A percentile compares a stretch with the other conserved stretches of the same genome.
Evolutionary conservation across 148 eudicot species (phyloP).

Genomic region (Rhododendron ovatum): DNA sequence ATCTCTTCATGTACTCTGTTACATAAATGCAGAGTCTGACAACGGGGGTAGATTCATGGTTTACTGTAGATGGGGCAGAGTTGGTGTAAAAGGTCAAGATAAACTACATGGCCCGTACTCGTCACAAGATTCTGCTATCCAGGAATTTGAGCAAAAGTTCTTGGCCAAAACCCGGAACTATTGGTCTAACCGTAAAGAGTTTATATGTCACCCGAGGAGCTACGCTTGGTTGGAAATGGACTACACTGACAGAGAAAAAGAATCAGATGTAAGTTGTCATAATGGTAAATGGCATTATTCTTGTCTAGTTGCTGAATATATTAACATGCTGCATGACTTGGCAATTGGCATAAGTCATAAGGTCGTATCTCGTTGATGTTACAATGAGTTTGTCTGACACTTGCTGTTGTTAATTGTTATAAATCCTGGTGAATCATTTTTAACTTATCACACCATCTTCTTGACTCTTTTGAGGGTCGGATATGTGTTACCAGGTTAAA

Average conservation of each 20-base stretch:
- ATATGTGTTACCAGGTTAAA: slow-evolving; percentile 41
- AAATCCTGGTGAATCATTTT: neutral
- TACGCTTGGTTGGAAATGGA: slow-evolving; percentile 99
- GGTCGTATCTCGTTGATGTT: neutral
- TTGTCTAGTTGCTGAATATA: neutral
- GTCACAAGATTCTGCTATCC: slow-evolving; percentile 44
- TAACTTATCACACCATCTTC: neutral
- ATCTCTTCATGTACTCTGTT: neutral
- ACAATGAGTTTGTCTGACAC: neutral
- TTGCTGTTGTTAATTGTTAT: neutral
- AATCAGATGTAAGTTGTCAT: slow-evolving; percentile 54
- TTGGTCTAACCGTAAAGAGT: slow-evolving; percentile 66
- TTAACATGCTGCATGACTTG: neutral
- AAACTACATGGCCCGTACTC: slow-evolving; percentile 82
- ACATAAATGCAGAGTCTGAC: slow-evolving; percentile 68
- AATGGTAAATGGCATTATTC: slow-evolving; percentile 12
- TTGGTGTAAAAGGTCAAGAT: slow-evolving; percentile 91
- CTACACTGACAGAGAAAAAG: slow-evolving; percentile 62
- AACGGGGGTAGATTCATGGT: slow-evolving; percentile 69
- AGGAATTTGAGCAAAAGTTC: slow-evolving; percentile 49
- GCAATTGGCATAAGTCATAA: no score
- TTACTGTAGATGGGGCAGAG: slow-evolving; percentile 96
- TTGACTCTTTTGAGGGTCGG: slow-evolving; percentile 4
- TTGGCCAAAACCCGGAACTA: slow-evolving; percentile 64
- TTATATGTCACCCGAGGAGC: slow-evolving; percentile 56